These are phyloP conservation scores for Naganishia friedmannii DNA, from an alignment of 768 basidiomycete genomes.

Conservation along the genomic window DNA sequence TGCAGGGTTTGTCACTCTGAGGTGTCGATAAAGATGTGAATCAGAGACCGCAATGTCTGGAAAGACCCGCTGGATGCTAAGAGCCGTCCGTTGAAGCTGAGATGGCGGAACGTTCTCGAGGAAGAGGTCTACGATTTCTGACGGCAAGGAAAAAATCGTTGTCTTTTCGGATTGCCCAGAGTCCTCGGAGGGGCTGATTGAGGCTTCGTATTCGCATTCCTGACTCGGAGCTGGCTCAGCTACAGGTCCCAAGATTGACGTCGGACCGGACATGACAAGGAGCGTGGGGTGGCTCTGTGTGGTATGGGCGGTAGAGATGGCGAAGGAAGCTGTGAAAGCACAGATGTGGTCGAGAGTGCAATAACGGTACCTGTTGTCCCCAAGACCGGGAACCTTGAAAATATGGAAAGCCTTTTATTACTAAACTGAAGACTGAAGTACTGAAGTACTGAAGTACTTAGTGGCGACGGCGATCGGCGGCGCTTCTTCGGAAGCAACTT, in stretches of 20 bases:
- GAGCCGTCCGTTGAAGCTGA: conserved; percentile 58
- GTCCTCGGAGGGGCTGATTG: background rate
- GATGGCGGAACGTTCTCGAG: conserved; percentile 58
- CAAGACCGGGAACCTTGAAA: background rate
- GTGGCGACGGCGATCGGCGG: conserved; percentile 6
- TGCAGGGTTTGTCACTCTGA: conserved; percentile 57
- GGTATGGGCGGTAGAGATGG: background rate
- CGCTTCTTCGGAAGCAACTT: conserved; percentile 1
- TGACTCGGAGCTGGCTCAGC: background rate
- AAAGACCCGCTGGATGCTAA: conserved; percentile 64
- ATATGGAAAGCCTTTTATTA: background rate
- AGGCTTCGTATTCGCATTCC: background rate
- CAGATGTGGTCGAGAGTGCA: no score
- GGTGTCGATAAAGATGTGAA: conserved; percentile 61
- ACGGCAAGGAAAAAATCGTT: conserved; percentile 56
- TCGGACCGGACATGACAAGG: background rate
- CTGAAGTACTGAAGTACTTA: no score
- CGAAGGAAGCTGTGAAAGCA: background rate
- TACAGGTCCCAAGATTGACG: conserved; percentile 7
- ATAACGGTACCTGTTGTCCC: no score
- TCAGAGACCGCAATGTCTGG: conserved; percentile 63
- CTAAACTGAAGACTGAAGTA: no score
- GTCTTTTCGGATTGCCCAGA: conserved; percentile 1
- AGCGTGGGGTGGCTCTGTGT: background rate
- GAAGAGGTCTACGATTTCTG: conserved; percentile 66